Conservation (phyloP, 2,329 filamentous ascomycete genomes). For the Phaeosphaeria sp. region DNA sequence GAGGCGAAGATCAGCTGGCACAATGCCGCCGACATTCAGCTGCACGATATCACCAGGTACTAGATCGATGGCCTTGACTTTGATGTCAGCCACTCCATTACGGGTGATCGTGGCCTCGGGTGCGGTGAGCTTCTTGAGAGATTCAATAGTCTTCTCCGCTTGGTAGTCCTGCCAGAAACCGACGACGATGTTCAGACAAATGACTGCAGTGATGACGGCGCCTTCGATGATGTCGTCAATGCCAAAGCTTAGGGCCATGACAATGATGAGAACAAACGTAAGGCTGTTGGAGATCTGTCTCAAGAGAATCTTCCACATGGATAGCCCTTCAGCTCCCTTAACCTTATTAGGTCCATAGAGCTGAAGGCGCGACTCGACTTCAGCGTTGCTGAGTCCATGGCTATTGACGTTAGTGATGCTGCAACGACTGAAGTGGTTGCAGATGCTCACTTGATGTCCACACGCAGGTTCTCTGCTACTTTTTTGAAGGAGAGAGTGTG, state of each 20-base stretch:
- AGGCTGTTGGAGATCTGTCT: constrained; percentile 80
- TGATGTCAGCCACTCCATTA: constrained; percentile 41
- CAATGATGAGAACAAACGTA: constrained; percentile 74
- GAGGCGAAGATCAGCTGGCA: constrained; percentile 70
- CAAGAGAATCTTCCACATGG: constrained; percentile 76
- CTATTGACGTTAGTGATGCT: constrained; percentile 33
- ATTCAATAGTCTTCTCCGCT: constrained; percentile 52
- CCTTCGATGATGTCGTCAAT: constrained; percentile 71
- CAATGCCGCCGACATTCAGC: constrained; percentile 63
- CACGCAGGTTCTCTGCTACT: constrained; percentile 45
- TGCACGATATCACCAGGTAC: constrained; percentile 50
- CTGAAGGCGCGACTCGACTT: constrained; percentile 70
- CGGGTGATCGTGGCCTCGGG: constrained; percentile 49
- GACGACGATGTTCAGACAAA: constrained; percentile 71
- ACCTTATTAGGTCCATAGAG: constrained; percentile 74
- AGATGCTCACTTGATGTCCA: constrained; percentile 42
- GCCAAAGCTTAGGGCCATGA: constrained; percentile 72
- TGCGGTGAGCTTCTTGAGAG: constrained; percentile 49
- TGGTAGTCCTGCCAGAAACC: constrained; percentile 62
- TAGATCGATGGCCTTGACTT: constrained; percentile 47
- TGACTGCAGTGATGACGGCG: constrained; percentile 68
- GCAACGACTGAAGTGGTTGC: not conserved
- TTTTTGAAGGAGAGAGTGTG: constrained; percentile 46
- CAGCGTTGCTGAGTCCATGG: constrained; percentile 68
- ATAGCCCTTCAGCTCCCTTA: constrained; percentile 74